Percentiles rank a stretch among this genome's conserved stretches.
Conservation (phyloP, 441 rosid species). For the Erodium texanum region DNA sequence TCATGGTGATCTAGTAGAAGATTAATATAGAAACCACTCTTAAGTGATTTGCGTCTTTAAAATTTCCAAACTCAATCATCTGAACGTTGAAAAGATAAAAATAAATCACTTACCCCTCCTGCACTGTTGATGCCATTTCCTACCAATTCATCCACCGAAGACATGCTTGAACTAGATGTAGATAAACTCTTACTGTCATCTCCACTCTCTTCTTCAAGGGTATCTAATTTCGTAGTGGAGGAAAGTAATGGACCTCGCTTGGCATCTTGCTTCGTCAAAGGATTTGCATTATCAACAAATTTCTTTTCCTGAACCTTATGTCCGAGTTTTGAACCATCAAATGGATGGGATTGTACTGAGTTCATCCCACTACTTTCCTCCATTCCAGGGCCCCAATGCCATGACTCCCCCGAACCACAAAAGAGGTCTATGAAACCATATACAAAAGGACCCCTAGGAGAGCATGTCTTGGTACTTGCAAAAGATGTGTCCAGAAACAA, state of each 20-base stretch:
- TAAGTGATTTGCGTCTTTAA: background rate
- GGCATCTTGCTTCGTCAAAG: constrained; percentile 29
- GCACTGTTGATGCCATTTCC: constrained; percentile 25
- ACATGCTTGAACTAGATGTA: constrained; percentile 38
- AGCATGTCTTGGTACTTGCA: constrained; percentile 34
- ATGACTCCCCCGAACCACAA: constrained; percentile 73
- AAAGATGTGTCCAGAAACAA: constrained; percentile 34
- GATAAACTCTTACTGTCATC: constrained; percentile 44
- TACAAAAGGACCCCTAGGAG: constrained; percentile 55
- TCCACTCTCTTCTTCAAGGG: constrained; percentile 52
- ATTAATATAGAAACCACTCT: background rate
- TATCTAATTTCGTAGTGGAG: constrained; percentile 38
- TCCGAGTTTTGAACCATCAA: constrained; percentile 32
- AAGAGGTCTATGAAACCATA: constrained; percentile 86
- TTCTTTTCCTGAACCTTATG: constrained; percentile 33
- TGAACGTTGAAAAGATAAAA: constrained; percentile 6
- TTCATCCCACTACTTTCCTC: constrained; percentile 48
- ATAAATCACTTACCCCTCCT: constrained; percentile 43
- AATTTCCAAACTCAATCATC: constrained; percentile 11
- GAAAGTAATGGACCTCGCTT: constrained; percentile 36
- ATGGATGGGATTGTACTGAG: constrained; percentile 34
- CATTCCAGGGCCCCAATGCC: constrained; percentile 65
- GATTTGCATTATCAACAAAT: constrained; percentile 39
- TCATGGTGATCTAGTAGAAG: background rate
- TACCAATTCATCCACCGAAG: constrained; percentile 29